Percentiles rank a stretch among this genome's conserved stretches.
Conservation (phyloP, 306 rosid species). For the Coriaria nepalensis region DNA sequence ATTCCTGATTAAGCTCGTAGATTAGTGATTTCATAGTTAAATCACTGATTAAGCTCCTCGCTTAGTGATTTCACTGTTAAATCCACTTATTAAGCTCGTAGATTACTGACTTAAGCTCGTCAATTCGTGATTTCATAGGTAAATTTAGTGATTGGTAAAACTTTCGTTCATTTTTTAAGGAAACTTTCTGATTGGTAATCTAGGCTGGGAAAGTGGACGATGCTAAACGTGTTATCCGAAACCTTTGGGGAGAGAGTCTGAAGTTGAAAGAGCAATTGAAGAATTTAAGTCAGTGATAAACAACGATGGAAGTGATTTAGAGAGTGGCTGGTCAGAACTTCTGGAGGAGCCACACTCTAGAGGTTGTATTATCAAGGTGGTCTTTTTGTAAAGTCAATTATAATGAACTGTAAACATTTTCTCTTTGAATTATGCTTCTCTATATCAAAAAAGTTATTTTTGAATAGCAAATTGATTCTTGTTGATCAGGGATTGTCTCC, state of each 20-base stretch:
- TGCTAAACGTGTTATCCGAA: constrained; percentile 44
- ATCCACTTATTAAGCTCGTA: too few species aligned
- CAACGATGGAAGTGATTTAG: constrained; percentile 65
- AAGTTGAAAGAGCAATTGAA: constrained; percentile 60
- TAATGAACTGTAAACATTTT: not conserved
- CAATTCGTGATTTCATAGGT: too few species aligned
- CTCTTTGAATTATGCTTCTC: constrained; percentile 5
- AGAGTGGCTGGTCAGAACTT: constrained; percentile 65
- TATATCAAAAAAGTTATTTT: constrained; percentile 10
- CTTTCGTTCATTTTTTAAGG: constrained; percentile 1
- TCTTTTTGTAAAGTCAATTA: constrained; percentile 9
- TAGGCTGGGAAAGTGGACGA: constrained; percentile 63
- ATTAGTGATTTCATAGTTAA: too few species aligned
- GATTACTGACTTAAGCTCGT: too few species aligned
- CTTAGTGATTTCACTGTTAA: too few species aligned
- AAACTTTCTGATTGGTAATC: constrained; percentile 13
- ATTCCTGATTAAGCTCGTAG: too few species aligned
- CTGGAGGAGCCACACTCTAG: constrained; percentile 70
- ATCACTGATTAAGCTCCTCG: too few species aligned
- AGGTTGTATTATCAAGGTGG: constrained; percentile 69
- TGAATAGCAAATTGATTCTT: constrained; percentile 18
- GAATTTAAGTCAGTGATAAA: constrained; percentile 62
- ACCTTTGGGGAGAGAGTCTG: constrained; percentile 80
- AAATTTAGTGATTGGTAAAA: too few species aligned
- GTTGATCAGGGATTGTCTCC: constrained; percentile 18